A percentile compares a stretch with the other conserved stretches of the same genome.
These are phyloP conservation scores for Urtica urens DNA, from an alignment of 306 rosid genomes.

Conservation along the genomic window DNA sequence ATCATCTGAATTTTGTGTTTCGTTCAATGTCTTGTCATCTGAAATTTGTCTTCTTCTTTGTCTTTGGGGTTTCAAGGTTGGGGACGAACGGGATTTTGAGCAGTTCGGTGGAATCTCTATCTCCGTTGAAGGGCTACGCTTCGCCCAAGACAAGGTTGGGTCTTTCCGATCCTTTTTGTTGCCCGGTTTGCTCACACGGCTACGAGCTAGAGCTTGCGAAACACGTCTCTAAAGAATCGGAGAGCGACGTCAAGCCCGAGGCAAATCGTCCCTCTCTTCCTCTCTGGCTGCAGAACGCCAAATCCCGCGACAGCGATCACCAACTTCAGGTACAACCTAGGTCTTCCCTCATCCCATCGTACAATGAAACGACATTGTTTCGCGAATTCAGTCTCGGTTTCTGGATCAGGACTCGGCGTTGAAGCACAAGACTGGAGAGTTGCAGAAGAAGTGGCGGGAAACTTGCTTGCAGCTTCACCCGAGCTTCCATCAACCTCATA, in stretches of 20 bases:
- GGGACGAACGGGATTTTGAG: conserved; percentile 72
- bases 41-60: neutral
- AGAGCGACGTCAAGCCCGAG: conserved; percentile 39
- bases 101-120: conserved; percentile 61
- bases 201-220: conserved; percentile 54
- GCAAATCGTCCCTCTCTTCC: conserved; percentile 45
- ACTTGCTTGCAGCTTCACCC: conserved; percentile 63
- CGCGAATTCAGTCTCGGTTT: conserved; percentile 23
- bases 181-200: conserved; percentile 51
- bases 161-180: conserved; percentile 50
- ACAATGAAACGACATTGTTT: neutral
- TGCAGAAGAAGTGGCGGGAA: conserved; percentile 79
- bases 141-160: conserved; percentile 30
- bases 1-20: neutral
- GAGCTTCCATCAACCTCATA: conserved; percentile 52
- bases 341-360: conserved; percentile 18
- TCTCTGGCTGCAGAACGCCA: conserved; percentile 83
- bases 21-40: neutral
- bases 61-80: conserved; percentile 32
- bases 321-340: conserved; percentile 39
- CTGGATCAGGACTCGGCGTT: conserved; percentile 31
- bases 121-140: conserved; percentile 58
- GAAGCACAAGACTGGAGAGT: conserved; percentile 51
- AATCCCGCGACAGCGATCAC: conserved; percentile 30
- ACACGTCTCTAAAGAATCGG: conserved; percentile 38